Base-by-base conservation (phyloP, 331 rosid genomes). In the Quercus phellos region DNA sequence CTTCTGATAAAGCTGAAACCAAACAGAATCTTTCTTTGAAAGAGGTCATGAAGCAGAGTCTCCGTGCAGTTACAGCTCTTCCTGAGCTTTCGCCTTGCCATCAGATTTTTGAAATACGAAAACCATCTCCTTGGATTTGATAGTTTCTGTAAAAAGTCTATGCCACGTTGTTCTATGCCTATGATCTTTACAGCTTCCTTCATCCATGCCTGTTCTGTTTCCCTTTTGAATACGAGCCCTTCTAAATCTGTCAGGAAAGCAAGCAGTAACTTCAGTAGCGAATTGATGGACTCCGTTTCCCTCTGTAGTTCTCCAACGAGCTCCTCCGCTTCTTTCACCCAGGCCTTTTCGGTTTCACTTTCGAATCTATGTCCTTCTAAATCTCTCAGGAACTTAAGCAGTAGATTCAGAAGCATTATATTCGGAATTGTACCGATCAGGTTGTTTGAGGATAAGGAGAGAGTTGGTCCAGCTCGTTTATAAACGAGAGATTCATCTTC, bases 1-100 rank as follows among this genome's bases (percentile, higher is more conserved):
- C 75, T 55, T 17, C 19, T 9, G 42, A 70, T 12, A 16, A 77
- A 77, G 11, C 26, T 55, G 51, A 77, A 68, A 27, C 75, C 76
- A 26, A 68, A 77, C 16, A 42, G 42, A 3, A 38, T 70, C 30
- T 77, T 69, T 8, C 29, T 42, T 69, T 70, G 16, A 3, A 77
- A 38, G 19, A 70, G 70, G 16, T 35, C 32, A 9, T 43, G 2
- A 68, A 77, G 43, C 18, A 26, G 26, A 29, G 2, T 6, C 10
- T 30, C 16, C 0, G 35, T n/a, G 32, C 46, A 5, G 51, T 14
- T 56, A 8, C 42, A 2, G 19, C 2, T 30, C n/a, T 26, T 26
- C 1, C 29, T 26, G 29, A 26, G 29, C 2, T 26, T 0, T 0
- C 2, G 29, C 29, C 29, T 1, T 26, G 29, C 29, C 29, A 0